Evolutionary conservation across 2,329 filamentous ascomycete species (phyloP).

Genomic region (Furcasterigmium sp.): DNA sequence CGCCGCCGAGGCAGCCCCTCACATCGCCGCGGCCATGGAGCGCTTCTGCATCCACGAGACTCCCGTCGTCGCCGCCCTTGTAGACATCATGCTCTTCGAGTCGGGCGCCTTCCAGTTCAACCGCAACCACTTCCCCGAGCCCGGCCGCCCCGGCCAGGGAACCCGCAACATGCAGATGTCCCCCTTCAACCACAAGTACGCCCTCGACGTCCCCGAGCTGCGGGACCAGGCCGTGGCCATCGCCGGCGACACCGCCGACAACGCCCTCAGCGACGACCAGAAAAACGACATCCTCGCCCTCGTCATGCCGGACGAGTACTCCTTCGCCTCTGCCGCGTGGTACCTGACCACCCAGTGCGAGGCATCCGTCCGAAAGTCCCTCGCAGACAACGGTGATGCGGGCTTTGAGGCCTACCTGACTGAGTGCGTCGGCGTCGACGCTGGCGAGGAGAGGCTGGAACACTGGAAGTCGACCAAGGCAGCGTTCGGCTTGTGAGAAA

Average conservation of each 20-base stretch:
- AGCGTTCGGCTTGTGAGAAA: slow-evolving; percentile 38
- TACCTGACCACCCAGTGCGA: slow-evolving; percentile 41
- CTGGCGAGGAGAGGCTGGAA: slow-evolving; percentile 24
- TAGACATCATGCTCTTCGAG: slow-evolving; percentile 70
- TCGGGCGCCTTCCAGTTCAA: slow-evolving; percentile 63
- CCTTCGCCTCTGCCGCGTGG: slow-evolving; percentile 50
- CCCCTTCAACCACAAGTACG: slow-evolving; percentile 40
- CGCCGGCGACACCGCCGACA: slow-evolving; percentile 19
- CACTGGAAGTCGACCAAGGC: slow-evolving; percentile 42
- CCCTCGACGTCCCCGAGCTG: slow-evolving; percentile 34
- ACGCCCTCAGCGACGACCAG: slow-evolving; percentile 18
- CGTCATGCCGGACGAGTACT: slow-evolving; percentile 42
- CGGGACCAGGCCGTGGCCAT: slow-evolving; percentile 21
- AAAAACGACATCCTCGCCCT: slow-evolving; percentile 36
- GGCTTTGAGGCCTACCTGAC: slow-evolving; percentile 41
- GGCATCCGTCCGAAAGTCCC: slow-evolving; percentile 20
- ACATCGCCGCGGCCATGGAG: slow-evolving; percentile 50
- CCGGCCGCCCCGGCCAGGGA: slow-evolving; percentile 62
- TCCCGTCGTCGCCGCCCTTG: slow-evolving; percentile 62
- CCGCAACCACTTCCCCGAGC: slow-evolving; percentile 53
- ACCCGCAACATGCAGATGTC: slow-evolving; percentile 54
- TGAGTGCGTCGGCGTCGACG: slow-evolving; percentile 34
- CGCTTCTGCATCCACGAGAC: slow-evolving; percentile 49
- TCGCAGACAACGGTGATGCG: slow-evolving; percentile 30
- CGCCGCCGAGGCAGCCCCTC: slow-evolving; percentile 53